phyloP scores from a whole-genome alignment of 2,329 filamentous ascomycete species.

The Fusarium coffeatum region DNA sequence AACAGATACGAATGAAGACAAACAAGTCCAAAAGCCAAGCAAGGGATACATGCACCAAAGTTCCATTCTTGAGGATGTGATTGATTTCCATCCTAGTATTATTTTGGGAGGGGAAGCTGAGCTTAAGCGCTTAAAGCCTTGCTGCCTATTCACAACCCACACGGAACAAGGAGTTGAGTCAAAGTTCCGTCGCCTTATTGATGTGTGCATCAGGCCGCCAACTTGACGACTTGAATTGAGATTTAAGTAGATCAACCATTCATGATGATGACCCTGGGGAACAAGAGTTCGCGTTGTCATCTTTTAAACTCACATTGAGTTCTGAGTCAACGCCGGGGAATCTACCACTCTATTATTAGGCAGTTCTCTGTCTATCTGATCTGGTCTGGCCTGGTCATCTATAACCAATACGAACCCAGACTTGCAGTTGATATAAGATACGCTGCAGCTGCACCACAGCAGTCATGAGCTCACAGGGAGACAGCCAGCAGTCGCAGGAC shows the following conservation, averaged over 20 bases:
- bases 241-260: conserved; percentile 3
- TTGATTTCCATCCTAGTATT: neutral
- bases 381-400: neutral
- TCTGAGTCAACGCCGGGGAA: conserved; percentile 22
- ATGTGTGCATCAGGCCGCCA: conserved; percentile 27
- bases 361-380: neutral
- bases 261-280: conserved; percentile 2
- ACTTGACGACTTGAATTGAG: neutral
- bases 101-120: conserved; percentile 22
- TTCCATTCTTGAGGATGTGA: conserved; percentile 23
- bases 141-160: conserved; percentile 38
- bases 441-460: neutral
- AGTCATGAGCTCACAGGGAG: conserved; percentile 48
- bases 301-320: neutral
- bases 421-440: conserved; percentile 5
- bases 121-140: conserved; percentile 28
- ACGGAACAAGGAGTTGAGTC: neutral
- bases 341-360: neutral
- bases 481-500: conserved; percentile 52
- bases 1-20: neutral
- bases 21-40: neutral
- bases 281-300: conserved; percentile 19
- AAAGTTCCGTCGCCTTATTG: conserved; percentile 10
- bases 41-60: conserved; percentile 18
- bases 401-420: neutral